Conservation (phyloP, 1,284 basidiomycete genomes). For the Coriolopsis trogii region DNA sequence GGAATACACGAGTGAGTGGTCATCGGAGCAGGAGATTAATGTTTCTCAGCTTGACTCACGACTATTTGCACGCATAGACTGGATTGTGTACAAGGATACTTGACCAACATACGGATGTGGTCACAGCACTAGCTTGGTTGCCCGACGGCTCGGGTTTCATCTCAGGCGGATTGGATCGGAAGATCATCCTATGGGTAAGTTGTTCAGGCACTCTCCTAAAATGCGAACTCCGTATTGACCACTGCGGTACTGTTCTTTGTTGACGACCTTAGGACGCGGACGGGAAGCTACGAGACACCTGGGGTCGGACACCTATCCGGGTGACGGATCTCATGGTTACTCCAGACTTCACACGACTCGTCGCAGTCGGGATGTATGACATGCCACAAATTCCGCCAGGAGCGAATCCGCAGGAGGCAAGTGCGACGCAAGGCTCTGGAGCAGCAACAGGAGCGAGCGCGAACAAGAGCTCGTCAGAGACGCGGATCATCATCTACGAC, state of each 20-base stretch:
- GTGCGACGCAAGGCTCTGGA: conserved; percentile 35
- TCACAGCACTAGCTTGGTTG: conserved; percentile 88
- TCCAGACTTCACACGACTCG: conserved; percentile 81
- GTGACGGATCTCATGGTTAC: conserved; percentile 88
- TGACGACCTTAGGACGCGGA: conserved; percentile 59
- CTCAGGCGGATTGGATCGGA: conserved; percentile 88
- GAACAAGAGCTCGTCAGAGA: conserved; percentile 48
- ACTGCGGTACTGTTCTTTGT: conserved; percentile 4
- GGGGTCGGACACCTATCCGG: conserved; percentile 80
- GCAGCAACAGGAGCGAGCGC: conserved; percentile 32
- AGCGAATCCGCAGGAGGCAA: conserved; percentile 14
- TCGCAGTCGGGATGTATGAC: conserved; percentile 79
- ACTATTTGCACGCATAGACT: conserved; percentile 47
- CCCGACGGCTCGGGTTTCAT: conserved; percentile 90
- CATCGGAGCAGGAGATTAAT: no score
- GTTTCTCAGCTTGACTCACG: no score
- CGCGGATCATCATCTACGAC: conserved; percentile 79
- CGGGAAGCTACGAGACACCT: conserved; percentile 72
- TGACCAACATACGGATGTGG: conserved; percentile 79
- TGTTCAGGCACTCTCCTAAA: not conserved
- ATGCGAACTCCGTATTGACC: not conserved
- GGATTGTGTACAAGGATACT: conserved; percentile 68
- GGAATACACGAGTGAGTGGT: conserved; percentile 83
- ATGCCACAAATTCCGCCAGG: conserved; percentile 26
- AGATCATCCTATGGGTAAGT: conserved; percentile 87